Evolutionary conservation across 2,329 filamentous ascomycete genomes (phyloP), one percentile per base, ranked within the genome.

Genomic region (Arthrinium phaeospermum): DNA sequence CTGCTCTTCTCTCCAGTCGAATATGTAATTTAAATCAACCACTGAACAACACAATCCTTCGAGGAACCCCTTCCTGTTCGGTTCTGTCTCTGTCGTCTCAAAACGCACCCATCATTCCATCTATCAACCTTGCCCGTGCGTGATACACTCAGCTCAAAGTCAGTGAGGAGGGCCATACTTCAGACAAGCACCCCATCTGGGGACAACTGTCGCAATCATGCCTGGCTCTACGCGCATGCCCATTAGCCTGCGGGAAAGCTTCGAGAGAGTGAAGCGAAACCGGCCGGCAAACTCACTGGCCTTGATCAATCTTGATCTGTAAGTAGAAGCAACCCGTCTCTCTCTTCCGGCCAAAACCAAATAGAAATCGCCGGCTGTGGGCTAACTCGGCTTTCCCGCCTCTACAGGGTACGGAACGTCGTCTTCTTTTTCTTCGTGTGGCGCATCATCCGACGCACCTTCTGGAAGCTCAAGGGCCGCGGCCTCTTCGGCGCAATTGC

Each of bases 361-460:
- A 37, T 8, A 61, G 16, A 27, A 61, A 37, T 14, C 68, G 49
- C 34, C 37, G 70, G 45, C 22, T 64, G 41, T 45, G 8, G 8
- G 47, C 24, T 47, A 67, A 57, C 51, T 53, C 41, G 69, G 24
- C 68, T 4, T 57, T 37, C 53, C 22, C 53, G 19, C 41, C 44
- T 45, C 30, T 37, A 30, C 24, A 96, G 94, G 73, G 80, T 98
- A 74, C 93, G 94, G 71, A 97, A 98, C 81, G 86, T 98, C 73
- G 86, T 98, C 78, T 97, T 98, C 82, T 87, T 95, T 80, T 89
- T 97, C 77, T 98, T 98, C 84, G 82, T 98, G 73, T 86, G 97
- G 68, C 92, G 95, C 80, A 93, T 95, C 87, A 90, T 92, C 45
- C 93, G 94, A 76, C 93, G 93, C 79, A 89, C 90, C 41, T 92